These are phyloP conservation scores for Leccinum solheimii DNA, from an alignment of 1,284 basidiomycete species.

Conservation along the genomic window DNA sequence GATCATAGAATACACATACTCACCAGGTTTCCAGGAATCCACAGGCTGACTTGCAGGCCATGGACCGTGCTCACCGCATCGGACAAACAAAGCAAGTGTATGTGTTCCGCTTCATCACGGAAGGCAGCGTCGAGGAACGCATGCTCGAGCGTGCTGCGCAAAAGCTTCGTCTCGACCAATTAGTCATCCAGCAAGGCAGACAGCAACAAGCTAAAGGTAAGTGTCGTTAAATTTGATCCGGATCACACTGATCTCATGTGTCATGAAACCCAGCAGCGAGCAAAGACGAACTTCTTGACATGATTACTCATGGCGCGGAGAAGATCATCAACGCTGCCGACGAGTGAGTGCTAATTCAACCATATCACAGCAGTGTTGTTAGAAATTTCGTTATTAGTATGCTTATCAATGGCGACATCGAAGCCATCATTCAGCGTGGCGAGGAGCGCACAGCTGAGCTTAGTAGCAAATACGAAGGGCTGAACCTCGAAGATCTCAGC, in stretches of 20 bases:
- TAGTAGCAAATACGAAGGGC: conserved; percentile 89
- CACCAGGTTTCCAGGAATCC: conserved; percentile 70
- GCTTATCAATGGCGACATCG: conserved; percentile 90
- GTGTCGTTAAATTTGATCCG: conserved; percentile 10
- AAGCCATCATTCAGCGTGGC: conserved; percentile 89
- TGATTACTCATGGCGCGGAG: conserved; percentile 98
- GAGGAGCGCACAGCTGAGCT: conserved; percentile 90
- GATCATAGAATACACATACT: not conserved
- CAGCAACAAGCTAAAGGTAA: conserved; percentile 67
- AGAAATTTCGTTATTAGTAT: conserved; percentile 46
- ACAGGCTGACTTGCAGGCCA: conserved; percentile 97
- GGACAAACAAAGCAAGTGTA: conserved; percentile 99
- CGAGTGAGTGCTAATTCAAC: conserved; percentile 45
- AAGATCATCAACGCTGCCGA: conserved; percentile 86
- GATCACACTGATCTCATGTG: not conserved
- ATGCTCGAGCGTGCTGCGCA: conserved; percentile 97
- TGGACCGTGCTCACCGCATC: conserved; percentile 99
- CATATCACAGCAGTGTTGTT: not conserved
- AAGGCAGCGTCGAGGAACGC: conserved; percentile 95
- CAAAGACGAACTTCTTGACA: conserved; percentile 96
- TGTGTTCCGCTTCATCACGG: conserved; percentile 97
- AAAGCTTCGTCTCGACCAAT: conserved; percentile 93
- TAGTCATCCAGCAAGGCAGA: conserved; percentile 97
- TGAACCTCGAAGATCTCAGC: conserved; percentile 90
- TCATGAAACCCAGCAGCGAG: conserved; percentile 62